A percentile compares a stretch with the other conserved stretches of the same genome.
These are phyloP conservation scores for Lactarius akahatsu DNA, from an alignment of 768 basidiomycete genomes.

Conservation along the genomic window DNA sequence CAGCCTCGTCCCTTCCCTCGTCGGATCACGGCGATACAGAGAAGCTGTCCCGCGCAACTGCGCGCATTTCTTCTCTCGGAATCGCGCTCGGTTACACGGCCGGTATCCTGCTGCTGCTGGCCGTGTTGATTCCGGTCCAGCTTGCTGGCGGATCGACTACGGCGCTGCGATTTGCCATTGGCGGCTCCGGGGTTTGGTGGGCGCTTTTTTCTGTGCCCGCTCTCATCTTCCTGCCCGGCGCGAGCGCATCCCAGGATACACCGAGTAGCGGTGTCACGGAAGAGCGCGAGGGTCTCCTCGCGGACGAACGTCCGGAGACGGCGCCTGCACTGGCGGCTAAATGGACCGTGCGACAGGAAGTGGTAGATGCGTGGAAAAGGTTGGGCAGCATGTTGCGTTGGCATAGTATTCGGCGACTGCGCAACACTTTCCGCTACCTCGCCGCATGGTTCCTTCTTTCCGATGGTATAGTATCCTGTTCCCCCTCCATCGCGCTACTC, in stretches of 20 bases:
- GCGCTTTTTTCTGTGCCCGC: constrained; percentile 77
- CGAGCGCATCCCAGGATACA: constrained; percentile 29
- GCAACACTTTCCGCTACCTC: constrained; percentile 86
- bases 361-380: constrained; percentile 70
- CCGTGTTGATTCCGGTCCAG: constrained; percentile 77
- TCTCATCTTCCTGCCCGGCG: constrained; percentile 65
- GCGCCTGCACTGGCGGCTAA: constrained; percentile 14
- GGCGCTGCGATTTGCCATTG: constrained; percentile 79
- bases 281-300: constrained; percentile 25
- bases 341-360: constrained; percentile 53
- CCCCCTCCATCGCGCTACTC: neutral
- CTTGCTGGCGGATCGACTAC: constrained; percentile 71
- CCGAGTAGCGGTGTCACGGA: constrained; percentile 15
- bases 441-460: constrained; percentile 93
- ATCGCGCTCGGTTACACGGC: constrained; percentile 86
- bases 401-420: constrained; percentile 68
- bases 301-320: constrained; percentile 4
- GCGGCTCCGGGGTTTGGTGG: constrained; percentile 88
- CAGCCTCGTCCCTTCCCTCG: constrained; percentile 38
- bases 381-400: constrained; percentile 73
- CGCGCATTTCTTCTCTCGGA: constrained; percentile 80
- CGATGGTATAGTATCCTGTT: constrained; percentile 57
- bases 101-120: constrained; percentile 73
- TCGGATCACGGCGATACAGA: constrained; percentile 44
- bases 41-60: constrained; percentile 68